phyloP scores from a whole-genome alignment of 352 stramenopile species.

The Phytophthora nicotianae region DNA sequence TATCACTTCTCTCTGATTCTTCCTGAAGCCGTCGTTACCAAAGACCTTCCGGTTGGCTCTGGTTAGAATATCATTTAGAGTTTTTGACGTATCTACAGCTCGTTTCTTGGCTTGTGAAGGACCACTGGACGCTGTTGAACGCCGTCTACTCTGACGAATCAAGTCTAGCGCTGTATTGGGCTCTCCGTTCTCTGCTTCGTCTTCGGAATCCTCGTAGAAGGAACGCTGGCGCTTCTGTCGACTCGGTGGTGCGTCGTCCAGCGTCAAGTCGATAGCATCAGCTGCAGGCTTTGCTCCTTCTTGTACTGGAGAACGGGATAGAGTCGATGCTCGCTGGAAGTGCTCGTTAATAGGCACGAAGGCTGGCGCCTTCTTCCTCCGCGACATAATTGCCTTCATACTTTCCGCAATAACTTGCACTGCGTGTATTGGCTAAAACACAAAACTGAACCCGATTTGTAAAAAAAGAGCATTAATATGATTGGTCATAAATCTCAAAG shows the following conservation, averaged over 20 bases:
- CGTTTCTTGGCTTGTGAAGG: constrained; percentile 25
- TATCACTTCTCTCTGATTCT: constrained; percentile 93
- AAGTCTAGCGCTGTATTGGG: constrained; percentile 63
- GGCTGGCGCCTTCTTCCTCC: neutral
- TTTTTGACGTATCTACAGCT: neutral
- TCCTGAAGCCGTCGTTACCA: constrained; percentile 84
- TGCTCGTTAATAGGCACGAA: constrained; percentile 67
- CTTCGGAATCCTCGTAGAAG: constrained; percentile 70
- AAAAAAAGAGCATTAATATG: neutral
- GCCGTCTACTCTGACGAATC: constrained; percentile 35
- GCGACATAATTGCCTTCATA: constrained; percentile 13
- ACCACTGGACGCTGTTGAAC: neutral
- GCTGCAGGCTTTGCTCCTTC: neutral
- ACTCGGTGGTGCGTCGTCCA: constrained; percentile 11
- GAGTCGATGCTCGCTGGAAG: constrained; percentile 46
- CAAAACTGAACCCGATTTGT: neutral
- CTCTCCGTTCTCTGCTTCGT: constrained; percentile 53
- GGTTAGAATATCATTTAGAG: constrained; percentile 42
- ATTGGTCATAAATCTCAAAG: neutral
- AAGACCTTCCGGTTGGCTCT: constrained; percentile 73
- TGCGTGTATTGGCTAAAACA: neutral
- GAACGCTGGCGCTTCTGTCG: constrained; percentile 16
- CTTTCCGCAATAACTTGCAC: neutral
- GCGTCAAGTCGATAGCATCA: constrained; percentile 57
- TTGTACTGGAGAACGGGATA: constrained; percentile 7